phyloP scores from a whole-genome alignment of 495 filamentous ascomycete species.

The Aspergillus ellipticus region DNA sequence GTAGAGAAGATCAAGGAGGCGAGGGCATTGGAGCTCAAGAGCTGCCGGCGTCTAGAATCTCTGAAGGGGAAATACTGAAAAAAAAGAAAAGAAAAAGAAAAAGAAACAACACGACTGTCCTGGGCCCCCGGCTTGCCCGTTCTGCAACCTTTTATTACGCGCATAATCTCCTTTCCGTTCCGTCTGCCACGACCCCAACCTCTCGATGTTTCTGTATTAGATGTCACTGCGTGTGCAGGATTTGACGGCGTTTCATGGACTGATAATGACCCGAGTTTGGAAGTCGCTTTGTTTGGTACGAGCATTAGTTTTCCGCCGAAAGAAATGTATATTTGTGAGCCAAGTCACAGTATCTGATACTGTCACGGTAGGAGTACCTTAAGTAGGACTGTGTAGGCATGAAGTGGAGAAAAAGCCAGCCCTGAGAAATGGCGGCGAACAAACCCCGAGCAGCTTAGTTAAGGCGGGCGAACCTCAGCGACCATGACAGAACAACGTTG shows the following conservation, averaged over 20 bases:
- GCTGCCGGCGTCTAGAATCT: slow-evolving; percentile 50
- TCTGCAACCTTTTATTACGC: slow-evolving; percentile 9
- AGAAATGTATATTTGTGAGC: background rate
- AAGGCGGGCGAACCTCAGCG: slow-evolving; percentile 30
- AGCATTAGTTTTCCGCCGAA: background rate
- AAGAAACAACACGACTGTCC: slow-evolving; percentile 8
- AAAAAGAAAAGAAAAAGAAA: background rate
- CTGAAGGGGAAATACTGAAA: slow-evolving; percentile 34
- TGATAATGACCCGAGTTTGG: slow-evolving; percentile 3
- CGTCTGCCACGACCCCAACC: background rate
- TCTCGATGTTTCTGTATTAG: slow-evolving; percentile 7
- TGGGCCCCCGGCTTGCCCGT: background rate
- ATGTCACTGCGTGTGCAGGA: slow-evolving; percentile 23
- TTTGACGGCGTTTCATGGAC: slow-evolving; percentile 19
- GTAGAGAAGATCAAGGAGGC: slow-evolving; percentile 69
- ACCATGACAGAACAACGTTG: slow-evolving; percentile 31
- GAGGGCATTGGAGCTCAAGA: slow-evolving; percentile 56
- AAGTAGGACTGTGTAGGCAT: too few species aligned
- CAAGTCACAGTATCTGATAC: too few species aligned
- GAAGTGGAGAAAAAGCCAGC: background rate
- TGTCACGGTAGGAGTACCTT: too few species aligned
- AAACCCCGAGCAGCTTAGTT: slow-evolving; percentile 15
- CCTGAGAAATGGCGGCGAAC: slow-evolving; percentile 4
- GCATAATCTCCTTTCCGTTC: slow-evolving; percentile 5
- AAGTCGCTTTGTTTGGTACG: background rate